Evolutionary conservation across 257 asterid genomes (phyloP).

Genomic region (Ajuga chamaepitys): DNA sequence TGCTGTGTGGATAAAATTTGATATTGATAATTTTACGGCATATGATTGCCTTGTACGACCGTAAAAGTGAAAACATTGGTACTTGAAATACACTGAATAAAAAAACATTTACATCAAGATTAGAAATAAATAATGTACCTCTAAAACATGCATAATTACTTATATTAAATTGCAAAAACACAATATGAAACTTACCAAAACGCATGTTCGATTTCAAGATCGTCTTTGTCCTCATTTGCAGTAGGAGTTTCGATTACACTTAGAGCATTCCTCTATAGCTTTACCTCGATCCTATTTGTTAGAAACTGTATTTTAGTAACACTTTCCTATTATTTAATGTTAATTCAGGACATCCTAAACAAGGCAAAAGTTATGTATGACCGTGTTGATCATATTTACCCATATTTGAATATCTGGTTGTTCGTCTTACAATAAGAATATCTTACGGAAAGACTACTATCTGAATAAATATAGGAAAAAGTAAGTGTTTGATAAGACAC

Average conservation of each 20-base stretch:
- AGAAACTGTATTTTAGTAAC: constrained; percentile 49
- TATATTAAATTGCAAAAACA: too few relatives aligned
- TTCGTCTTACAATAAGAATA: too few relatives aligned
- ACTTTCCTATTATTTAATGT: too few relatives aligned
- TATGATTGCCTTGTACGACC: not conserved
- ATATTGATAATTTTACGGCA: not conserved
- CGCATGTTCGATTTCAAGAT: constrained; percentile 55
- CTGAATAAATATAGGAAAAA: too few relatives aligned
- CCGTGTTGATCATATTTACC: too few relatives aligned
- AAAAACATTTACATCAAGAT: too few relatives aligned
- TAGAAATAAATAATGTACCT: too few relatives aligned
- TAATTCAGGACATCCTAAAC: not conserved
- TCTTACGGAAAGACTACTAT: too few relatives aligned
- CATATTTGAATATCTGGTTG: too few relatives aligned
- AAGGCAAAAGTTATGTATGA: too few relatives aligned
- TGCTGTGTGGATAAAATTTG: not conserved
- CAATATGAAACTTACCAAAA: constrained; percentile 38
- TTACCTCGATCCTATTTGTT: constrained; percentile 89
- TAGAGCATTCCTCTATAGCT: constrained; percentile 84
- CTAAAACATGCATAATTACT: not conserved
- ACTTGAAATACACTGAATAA: not conserved
- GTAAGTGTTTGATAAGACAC: too few relatives aligned
- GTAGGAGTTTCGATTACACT: constrained; percentile 89
- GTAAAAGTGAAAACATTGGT: not conserved
- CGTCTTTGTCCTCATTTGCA: constrained; percentile 84